phyloP scores from a whole-genome alignment of 345 rosid genomes.

The Bretschneidera sinensis region DNA sequence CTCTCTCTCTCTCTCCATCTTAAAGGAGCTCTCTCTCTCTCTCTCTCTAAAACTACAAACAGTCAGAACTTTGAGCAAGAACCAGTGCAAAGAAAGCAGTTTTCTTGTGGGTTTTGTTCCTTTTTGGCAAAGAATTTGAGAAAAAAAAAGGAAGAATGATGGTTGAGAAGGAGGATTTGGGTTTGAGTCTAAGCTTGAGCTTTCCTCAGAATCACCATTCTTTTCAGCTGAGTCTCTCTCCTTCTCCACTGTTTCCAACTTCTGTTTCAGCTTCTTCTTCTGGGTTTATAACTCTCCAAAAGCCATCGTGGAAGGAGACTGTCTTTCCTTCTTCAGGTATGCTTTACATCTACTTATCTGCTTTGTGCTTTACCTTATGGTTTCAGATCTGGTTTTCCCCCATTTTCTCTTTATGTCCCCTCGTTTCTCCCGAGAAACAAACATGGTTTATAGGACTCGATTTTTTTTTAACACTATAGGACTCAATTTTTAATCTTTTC shows the following conservation, averaged over 20 bases:
- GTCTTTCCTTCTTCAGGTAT: conserved; percentile 49
- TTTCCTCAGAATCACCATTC: conserved; percentile 40
- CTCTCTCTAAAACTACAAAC: conserved; percentile 17
- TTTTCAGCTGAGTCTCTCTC: conserved; percentile 52
- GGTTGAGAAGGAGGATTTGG: conserved; percentile 77
- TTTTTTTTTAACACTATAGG: too few species aligned
- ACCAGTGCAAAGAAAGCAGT: conserved; percentile 10
- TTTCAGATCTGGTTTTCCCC: conserved; percentile 16
- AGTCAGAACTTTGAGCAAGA: conserved; percentile 7
- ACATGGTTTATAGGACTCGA: conserved; percentile 4
- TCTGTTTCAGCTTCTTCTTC: conserved; percentile 36
- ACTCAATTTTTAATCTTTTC: conserved; percentile 4
- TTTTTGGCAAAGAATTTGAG: neutral
- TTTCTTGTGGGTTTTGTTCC: conserved; percentile 7
- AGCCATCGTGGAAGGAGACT: conserved; percentile 54
- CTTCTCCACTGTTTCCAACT: conserved; percentile 30
- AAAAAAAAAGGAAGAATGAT: conserved; percentile 32
- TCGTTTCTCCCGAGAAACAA: conserved; percentile 25
- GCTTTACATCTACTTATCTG: neutral
- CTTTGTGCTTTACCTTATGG: too few species aligned
- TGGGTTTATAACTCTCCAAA: conserved; percentile 27
- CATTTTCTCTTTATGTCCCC: neutral
- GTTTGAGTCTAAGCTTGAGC: conserved; percentile 72
- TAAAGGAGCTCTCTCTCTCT: neutral
- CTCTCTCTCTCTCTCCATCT: too few species aligned